Base-by-base conservation (phyloP, 1,284 basidiomycete genomes). In the Mycena sp. region DNA sequence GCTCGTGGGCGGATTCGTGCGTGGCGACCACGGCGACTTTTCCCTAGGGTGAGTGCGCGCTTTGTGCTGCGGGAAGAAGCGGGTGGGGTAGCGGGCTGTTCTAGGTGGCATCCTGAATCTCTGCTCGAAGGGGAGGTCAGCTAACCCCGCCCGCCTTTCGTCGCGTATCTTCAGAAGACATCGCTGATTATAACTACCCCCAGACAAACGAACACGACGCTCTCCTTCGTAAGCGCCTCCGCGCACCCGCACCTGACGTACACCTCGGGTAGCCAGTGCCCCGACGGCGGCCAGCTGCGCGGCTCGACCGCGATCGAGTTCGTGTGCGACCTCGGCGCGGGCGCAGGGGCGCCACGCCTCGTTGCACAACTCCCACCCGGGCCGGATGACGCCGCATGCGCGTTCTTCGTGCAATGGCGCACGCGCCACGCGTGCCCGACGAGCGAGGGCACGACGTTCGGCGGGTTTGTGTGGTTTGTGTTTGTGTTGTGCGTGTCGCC, bases 351-450 rank as follows among this genome's bases (percentile, higher is more conserved):
- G 59, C 91, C 91, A 6, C 75, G 83, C 16, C 79, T 92, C 2
- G 73, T 90, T 12, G 85, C 82, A 4, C 85, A 88, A 61, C 81
- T 90, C 21, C 90, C 88, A 3, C 82, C 83, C 19, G 82, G 77
- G 7, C 76, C 84, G n/a, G 87, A 89, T 48, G 84, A 87, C 6
- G 74, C 73, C 12, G 86, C 85, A 17, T 93, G 90, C 73, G 83
- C 85, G 21, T 93, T 87, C 73, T 83, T 88, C 58, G 75, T 91
- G 48, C 90, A 93, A 77, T 93, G 89, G 90, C 81, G 83, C 61
- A 92, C 88, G 21, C 61, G 90, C 89, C 82, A 81, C 72, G 91
- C 90, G 30, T 93, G 89, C 70, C 83, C 89, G 5, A 85, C 83
- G 0, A 81, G 82, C 21, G 85, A 88, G 74, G 78, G 79, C 29